Conservation (phyloP, 164 flowering plant genomes). For the Macadamia integrifolia region DNA sequence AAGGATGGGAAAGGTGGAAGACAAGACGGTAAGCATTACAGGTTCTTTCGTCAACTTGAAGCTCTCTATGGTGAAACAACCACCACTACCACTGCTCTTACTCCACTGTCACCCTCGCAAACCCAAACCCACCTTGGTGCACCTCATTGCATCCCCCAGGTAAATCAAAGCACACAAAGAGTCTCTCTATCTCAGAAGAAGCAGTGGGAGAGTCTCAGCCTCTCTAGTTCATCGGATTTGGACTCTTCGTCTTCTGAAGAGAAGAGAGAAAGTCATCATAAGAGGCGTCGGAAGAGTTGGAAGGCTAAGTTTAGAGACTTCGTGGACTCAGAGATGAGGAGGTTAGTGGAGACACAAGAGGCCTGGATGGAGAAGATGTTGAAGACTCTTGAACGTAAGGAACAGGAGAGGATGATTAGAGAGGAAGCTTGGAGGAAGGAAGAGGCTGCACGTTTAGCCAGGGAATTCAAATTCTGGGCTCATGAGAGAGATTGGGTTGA, state of each 20-base stretch:
- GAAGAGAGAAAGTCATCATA: slow-evolving; percentile 16
- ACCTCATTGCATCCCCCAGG: too few relatives aligned
- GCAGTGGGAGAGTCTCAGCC: slow-evolving; percentile 55
- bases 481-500: slow-evolving; percentile 76
- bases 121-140: slow-evolving; percentile 27
- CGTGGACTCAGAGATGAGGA: slow-evolving; percentile 71
- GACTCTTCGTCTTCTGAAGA: slow-evolving; percentile 48
- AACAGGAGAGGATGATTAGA: slow-evolving; percentile 55
- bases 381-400: slow-evolving; percentile 61
- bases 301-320: slow-evolving; percentile 72
- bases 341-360: slow-evolving; percentile 79
- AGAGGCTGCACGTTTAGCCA: slow-evolving; percentile 47
- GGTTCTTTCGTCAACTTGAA: slow-evolving; percentile 92
- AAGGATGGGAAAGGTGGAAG: slow-evolving; percentile 95
- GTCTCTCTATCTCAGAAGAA: slow-evolving; percentile 23
- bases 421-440: slow-evolving; percentile 84
- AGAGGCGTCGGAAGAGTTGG: slow-evolving; percentile 51
- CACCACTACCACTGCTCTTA: too few relatives aligned
- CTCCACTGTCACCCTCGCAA: slow-evolving; percentile 21
- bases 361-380: slow-evolving; percentile 74
- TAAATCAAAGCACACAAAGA: too few relatives aligned
- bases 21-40: slow-evolving; percentile 94
- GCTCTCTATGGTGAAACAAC: slow-evolving; percentile 77
- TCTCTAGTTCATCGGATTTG: slow-evolving; percentile 64
- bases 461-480: slow-evolving; percentile 70